Evolutionary conservation across 2,329 filamentous ascomycete species (phyloP).

Genomic region (Botrytis fragariae): DNA sequence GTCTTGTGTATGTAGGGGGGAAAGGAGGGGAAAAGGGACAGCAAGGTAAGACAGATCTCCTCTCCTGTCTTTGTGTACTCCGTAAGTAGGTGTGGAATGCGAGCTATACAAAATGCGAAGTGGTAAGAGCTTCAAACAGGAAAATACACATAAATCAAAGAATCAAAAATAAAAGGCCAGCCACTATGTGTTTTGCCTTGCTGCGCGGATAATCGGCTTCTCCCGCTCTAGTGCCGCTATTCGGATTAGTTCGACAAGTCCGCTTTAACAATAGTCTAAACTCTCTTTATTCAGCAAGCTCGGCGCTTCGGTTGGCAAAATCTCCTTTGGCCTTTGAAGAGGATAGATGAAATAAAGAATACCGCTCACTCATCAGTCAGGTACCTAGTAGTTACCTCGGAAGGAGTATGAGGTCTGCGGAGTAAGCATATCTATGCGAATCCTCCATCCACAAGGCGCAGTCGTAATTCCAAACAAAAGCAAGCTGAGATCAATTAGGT

Average conservation of each 20-base stretch:
- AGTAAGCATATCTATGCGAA: neutral
- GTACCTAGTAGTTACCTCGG: neutral
- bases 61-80: neutral
- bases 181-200: neutral
- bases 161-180: neutral
- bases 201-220: neutral
- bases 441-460: neutral
- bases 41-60: neutral
- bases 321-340: neutral
- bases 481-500: neutral
- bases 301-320: constrained; percentile 1
- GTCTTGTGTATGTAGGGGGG: neutral
- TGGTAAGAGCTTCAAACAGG: neutral
- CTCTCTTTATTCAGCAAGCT: neutral
- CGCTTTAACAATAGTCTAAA: neutral
- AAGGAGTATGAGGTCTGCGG: neutral
- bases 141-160: neutral
- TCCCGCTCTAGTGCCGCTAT: neutral
- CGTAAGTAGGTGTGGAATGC: neutral
- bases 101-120: neutral
- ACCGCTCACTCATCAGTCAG: neutral
- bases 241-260: neutral
- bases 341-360: neutral
- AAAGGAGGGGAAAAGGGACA: neutral
- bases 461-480: neutral